phyloP scores from a whole-genome alignment of 2,329 filamentous ascomycete genomes.

The Microcyclosporella mali region DNA sequence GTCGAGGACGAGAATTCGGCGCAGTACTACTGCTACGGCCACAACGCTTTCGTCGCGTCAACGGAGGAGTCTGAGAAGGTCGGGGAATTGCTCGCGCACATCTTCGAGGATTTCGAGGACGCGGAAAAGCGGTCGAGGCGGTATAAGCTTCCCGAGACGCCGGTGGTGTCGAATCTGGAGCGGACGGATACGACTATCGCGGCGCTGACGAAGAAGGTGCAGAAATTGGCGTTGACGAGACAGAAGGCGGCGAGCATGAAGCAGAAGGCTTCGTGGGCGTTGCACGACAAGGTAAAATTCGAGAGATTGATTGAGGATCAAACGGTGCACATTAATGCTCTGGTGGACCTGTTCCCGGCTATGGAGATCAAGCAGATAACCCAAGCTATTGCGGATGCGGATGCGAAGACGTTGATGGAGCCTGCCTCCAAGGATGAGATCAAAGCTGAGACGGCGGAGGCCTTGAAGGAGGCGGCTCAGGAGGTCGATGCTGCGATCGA shows the following conservation, averaged over 20 bases:
- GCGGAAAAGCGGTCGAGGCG: slow-evolving; percentile 1
- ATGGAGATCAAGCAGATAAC: neutral
- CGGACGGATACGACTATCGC: neutral
- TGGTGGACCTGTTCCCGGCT: slow-evolving; percentile 6
- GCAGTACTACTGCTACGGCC: neutral
- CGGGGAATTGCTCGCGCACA: slow-evolving; percentile 5
- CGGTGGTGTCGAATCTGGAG: neutral
- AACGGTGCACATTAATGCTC: neutral
- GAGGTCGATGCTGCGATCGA: slow-evolving; percentile 3
- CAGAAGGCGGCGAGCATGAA: neutral
- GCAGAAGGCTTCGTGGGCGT: slow-evolving; percentile 8
- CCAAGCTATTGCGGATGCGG: neutral
- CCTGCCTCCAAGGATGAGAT: neutral
- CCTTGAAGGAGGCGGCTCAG: slow-evolving; percentile 3
- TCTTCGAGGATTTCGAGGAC: slow-evolving; percentile 4
- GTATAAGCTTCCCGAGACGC: neutral
- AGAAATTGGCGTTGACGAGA: neutral
- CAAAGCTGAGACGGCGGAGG: neutral
- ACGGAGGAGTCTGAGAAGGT: neutral
- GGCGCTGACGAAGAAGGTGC: neutral
- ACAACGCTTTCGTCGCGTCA: neutral
- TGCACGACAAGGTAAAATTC: slow-evolving; percentile 11
- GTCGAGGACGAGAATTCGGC: neutral
- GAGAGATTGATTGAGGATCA: slow-evolving; percentile 1
- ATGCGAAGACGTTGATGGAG: neutral